phyloP scores from a whole-genome alignment of 2,329 filamentous ascomycete genomes.

The Diplodia seriata region DNA sequence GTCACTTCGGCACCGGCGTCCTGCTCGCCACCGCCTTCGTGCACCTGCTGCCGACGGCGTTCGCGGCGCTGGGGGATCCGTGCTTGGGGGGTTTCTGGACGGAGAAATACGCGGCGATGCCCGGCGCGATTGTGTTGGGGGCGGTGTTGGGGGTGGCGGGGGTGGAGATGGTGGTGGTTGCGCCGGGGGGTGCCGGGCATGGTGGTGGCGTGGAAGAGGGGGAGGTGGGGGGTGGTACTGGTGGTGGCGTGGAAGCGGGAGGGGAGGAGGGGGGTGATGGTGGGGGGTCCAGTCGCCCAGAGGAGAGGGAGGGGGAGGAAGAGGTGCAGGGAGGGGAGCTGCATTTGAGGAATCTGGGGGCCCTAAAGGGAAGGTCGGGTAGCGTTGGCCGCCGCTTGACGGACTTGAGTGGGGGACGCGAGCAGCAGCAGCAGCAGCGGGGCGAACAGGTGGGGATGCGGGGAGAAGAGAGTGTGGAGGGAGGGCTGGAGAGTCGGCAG shows the following conservation, averaged over 20 bases:
- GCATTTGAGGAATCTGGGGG: slow-evolving; percentile 17
- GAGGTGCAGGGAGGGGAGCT: not conserved
- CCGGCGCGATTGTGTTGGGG: slow-evolving; percentile 48
- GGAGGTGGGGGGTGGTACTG: too few species aligned
- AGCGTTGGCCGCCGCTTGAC: slow-evolving; percentile 7
- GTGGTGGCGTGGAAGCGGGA: too few species aligned
- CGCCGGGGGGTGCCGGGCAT: too few species aligned
- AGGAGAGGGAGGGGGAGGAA: slow-evolving; percentile 1
- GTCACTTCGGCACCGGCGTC: slow-evolving; percentile 51
- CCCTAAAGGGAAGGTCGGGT: slow-evolving; percentile 20
- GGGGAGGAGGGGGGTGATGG: not conserved
- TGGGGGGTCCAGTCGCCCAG: too few species aligned
- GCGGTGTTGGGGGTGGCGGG: slow-evolving; percentile 70
- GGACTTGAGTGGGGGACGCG: not conserved
- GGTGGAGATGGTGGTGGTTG: slow-evolving; percentile 89
- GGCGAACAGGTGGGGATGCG: slow-evolving; percentile 10
- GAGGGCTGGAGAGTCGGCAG: slow-evolving; percentile 11
- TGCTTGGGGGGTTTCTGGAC: slow-evolving; percentile 50
- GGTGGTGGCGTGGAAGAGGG: too few species aligned
- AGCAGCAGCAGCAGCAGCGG: not conserved
- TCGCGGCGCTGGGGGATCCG: slow-evolving; percentile 48
- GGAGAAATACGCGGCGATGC: slow-evolving; percentile 47
- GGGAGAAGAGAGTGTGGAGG: slow-evolving; percentile 32
- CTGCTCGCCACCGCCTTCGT: slow-evolving; percentile 51
- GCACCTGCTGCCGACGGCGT: slow-evolving; percentile 50